Conservation (phyloP, 768 basidiomycete genomes). For the Pholiota molesta region DNA sequence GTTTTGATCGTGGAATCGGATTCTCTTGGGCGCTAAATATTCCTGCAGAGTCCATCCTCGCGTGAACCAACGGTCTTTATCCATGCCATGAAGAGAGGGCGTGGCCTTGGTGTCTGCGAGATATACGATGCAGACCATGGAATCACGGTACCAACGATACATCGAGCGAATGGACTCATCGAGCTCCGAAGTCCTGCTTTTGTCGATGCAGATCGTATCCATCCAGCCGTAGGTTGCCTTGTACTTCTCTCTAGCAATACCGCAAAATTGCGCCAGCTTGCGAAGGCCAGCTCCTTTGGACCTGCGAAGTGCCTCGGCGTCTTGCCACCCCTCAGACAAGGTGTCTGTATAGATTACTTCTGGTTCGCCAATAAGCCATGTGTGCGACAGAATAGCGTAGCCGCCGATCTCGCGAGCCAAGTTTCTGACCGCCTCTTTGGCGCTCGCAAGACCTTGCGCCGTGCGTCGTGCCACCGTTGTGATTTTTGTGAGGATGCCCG, state of each 20-base stretch:
- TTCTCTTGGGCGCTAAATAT: slow-evolving; percentile 10
- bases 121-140: slow-evolving; percentile 10
- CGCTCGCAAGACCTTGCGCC: neutral
- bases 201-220: slow-evolving; percentile 15
- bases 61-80: slow-evolving; percentile 11
- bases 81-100: neutral
- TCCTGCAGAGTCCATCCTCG: slow-evolving; percentile 16
- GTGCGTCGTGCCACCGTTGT: neutral
- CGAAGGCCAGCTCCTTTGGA: neutral
- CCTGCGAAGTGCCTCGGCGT: neutral
- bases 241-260: neutral
- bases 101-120: slow-evolving; percentile 1
- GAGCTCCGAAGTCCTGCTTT: slow-evolving; percentile 14
- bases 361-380: neutral
- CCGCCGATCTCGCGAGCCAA: neutral
- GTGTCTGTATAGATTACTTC: neutral
- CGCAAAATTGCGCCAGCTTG: neutral
- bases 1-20: slow-evolving; percentile 9
- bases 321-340: neutral
- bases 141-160: slow-evolving; percentile 13
- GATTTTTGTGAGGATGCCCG: neutral
- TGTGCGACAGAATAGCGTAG: slow-evolving; percentile 6
- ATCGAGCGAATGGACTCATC: slow-evolving; percentile 17
- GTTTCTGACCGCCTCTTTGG: neutral
- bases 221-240: slow-evolving; percentile 4